Evolutionary conservation across 345 rosid genomes (phyloP).

Genomic region (Psidium guajava): DNA sequence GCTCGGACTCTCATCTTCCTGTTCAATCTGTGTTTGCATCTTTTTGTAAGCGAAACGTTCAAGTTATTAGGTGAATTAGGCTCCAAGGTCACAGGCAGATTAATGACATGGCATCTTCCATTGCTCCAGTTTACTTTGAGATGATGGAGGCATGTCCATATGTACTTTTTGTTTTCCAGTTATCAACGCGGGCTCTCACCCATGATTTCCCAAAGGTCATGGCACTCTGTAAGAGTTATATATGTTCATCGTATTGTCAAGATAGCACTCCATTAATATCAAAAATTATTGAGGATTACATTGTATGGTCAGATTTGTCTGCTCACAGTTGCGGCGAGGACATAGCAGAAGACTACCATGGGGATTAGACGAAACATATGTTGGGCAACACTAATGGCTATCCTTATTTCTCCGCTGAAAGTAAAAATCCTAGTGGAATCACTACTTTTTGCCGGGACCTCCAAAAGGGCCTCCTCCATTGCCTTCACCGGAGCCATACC

Average conservation of each 20-base stretch:
- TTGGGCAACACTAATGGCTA: neutral
- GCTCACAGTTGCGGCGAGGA: neutral
- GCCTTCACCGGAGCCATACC: neutral
- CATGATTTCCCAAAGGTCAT: neutral
- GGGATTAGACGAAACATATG: neutral
- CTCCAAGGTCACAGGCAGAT: neutral
- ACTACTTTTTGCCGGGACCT: neutral
- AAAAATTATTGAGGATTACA: neutral
- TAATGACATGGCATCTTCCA: neutral
- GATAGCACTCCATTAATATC: neutral
- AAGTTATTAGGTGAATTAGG: neutral
- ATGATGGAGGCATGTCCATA: neutral
- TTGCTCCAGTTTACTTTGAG: neutral
- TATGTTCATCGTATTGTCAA: neutral
- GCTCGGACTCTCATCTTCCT: neutral
- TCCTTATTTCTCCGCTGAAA: neutral
- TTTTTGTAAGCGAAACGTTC: neutral
- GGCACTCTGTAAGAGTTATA: neutral
- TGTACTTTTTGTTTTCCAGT: neutral
- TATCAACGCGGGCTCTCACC: neutral
- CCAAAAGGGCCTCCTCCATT: neutral
- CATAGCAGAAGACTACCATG: neutral
- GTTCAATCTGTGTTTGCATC: neutral
- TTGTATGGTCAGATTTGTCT: neutral
- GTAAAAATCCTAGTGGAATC: neutral